These are phyloP conservation scores for Alternaria gansuensis DNA, from an alignment of 2,329 filamentous ascomycete species.

Conservation along the genomic window DNA sequence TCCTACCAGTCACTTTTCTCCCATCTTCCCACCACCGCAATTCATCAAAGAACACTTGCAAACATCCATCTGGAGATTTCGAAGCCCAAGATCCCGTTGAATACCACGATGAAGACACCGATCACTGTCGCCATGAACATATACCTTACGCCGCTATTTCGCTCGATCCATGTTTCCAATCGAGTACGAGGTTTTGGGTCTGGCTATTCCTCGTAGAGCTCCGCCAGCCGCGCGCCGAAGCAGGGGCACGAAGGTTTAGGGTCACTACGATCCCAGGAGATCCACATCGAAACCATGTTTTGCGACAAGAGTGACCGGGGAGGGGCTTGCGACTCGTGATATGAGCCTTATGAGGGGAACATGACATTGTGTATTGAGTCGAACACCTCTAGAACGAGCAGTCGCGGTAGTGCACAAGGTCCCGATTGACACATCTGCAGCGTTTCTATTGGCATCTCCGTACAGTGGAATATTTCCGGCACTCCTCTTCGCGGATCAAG, in stretches of 20 bases:
- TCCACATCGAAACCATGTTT: slow-evolving; percentile 16
- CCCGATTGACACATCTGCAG: background rate
- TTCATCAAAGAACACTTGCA: background rate
- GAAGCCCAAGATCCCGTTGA: slow-evolving; percentile 38
- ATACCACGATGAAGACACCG: slow-evolving; percentile 42
- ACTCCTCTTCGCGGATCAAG: slow-evolving; percentile 4
- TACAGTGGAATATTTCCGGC: slow-evolving; percentile 19
- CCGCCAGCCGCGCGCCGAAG: slow-evolving; percentile 32
- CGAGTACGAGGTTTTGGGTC: slow-evolving; percentile 30
- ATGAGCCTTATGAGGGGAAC: slow-evolving; percentile 17
- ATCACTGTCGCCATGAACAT: slow-evolving; percentile 47
- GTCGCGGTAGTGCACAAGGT: slow-evolving; percentile 14
- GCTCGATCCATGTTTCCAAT: slow-evolving; percentile 39
- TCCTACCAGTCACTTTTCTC: background rate
- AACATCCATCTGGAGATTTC: slow-evolving; percentile 24
- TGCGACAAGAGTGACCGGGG: slow-evolving; percentile 21
- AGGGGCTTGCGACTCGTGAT: slow-evolving; percentile 18
- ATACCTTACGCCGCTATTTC: slow-evolving; percentile 40
- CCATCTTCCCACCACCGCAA: background rate
- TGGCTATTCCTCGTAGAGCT: slow-evolving; percentile 38
- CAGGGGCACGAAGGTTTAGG: slow-evolving; percentile 36
- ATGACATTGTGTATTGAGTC: slow-evolving; percentile 23
- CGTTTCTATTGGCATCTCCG: slow-evolving; percentile 19
- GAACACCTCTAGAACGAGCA: slow-evolving; percentile 17
- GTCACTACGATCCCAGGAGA: slow-evolving; percentile 24